Conservation (phyloP, 2,329 filamentous ascomycete species). For the Cladophialophora immunda region DNA sequence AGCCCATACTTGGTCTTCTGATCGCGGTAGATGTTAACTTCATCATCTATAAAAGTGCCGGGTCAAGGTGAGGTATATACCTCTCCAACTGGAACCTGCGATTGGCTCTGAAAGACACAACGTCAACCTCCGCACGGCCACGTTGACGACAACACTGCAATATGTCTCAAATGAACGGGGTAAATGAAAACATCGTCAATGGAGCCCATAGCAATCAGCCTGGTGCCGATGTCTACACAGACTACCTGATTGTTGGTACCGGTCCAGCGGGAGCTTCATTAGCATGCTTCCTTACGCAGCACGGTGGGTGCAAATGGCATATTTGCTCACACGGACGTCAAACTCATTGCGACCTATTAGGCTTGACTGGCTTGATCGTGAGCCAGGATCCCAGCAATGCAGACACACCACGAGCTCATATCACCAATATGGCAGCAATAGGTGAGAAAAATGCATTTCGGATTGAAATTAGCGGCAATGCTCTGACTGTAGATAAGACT, state of each 20-base stretch:
- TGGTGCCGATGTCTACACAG: constrained; percentile 17
- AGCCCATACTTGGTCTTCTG: too few species aligned
- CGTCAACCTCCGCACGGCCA: too few species aligned
- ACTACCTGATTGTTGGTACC: constrained; percentile 49
- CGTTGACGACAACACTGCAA: background rate
- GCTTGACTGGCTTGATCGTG: constrained; percentile 26
- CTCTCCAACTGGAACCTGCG: too few species aligned
- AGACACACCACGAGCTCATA: constrained; percentile 39
- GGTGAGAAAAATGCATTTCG: background rate
- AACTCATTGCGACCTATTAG: constrained; percentile 2
- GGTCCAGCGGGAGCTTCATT: constrained; percentile 62
- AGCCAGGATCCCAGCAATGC: constrained; percentile 30
- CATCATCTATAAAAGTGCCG: too few species aligned
- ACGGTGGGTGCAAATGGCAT: constrained; percentile 49
- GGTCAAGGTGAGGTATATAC: too few species aligned
- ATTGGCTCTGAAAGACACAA: too few species aligned
- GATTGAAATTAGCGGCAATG: too few species aligned
- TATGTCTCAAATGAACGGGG: constrained; percentile 16
- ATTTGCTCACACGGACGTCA: background rate
- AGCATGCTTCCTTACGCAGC: constrained; percentile 26
- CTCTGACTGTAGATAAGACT: constrained; percentile 15
- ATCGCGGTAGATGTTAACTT: too few species aligned
- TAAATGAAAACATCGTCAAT: constrained; percentile 8
- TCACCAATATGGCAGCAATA: constrained; percentile 39
- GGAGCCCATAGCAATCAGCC: background rate